These are phyloP conservation scores for Zoysia pacifica DNA, from an alignment of 176 grass and related monocot genomes.

Conservation along the genomic window DNA sequence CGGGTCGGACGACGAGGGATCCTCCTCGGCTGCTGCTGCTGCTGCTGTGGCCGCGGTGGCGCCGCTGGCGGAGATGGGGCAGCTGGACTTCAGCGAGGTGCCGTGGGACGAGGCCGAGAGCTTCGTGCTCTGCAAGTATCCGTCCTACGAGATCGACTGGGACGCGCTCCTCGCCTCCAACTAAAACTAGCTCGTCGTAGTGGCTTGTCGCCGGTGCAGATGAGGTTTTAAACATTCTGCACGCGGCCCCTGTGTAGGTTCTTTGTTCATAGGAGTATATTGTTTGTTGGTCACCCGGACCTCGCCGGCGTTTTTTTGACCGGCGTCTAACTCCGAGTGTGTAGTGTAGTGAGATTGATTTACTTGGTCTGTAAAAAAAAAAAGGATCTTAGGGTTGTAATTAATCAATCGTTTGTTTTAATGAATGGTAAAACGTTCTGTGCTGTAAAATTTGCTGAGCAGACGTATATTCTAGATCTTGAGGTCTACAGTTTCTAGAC, in stretches of 20 bases:
- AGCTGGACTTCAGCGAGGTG: no score
- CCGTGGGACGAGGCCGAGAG: slow-evolving; percentile 35
- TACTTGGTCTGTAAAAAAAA: background rate
- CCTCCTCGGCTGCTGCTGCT: background rate
- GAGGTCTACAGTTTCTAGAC: no score
- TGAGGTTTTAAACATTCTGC: slow-evolving; percentile 53
- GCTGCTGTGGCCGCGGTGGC: no score
- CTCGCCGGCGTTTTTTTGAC: slow-evolving; percentile 43
- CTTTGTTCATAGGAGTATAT: background rate
- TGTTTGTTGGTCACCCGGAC: slow-evolving; percentile 20
- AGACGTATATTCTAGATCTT: no score
- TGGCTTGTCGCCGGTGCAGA: slow-evolving; percentile 29
- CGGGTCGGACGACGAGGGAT: slow-evolving; percentile 8
- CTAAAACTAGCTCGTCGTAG: background rate
- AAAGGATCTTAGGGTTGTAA: background rate
- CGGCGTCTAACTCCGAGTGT: slow-evolving; percentile 18
- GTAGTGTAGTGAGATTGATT: slow-evolving; percentile 2
- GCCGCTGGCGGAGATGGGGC: background rate
- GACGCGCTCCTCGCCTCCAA: background rate
- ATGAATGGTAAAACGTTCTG: background rate
- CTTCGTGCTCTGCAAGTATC: no score
- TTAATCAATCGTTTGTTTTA: background rate
- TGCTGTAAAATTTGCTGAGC: background rate
- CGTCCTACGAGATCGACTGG: no score
- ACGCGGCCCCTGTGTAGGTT: slow-evolving; percentile 22